phyloP scores from a whole-genome alignment of 1,139 yeast genomes.

The Hyphopichia wangnamkhiaoensis region DNA sequence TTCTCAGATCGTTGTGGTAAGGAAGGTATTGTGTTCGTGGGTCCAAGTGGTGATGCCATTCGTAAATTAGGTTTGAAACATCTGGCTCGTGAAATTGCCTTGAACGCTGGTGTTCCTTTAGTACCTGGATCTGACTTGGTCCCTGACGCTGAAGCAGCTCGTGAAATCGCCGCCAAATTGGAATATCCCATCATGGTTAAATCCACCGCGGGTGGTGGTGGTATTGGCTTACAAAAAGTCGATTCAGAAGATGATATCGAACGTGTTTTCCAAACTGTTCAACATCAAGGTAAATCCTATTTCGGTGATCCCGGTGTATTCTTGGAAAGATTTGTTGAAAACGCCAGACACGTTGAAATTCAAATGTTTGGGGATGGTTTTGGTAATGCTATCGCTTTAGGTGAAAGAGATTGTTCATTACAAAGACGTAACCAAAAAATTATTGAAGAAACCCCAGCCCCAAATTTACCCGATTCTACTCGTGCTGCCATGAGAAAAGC shows the following conservation, averaged over 20 bases:
- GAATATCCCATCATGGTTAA: conserved; percentile 95
- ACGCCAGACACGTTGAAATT: conserved; percentile 94
- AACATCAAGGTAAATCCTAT: conserved; percentile 89
- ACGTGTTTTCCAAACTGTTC: conserved; percentile 83
- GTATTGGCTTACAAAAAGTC: conserved; percentile 93
- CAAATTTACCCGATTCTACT: conserved; percentile 80
- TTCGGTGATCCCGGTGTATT: conserved; percentile 96
- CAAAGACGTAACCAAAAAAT: conserved; percentile 97
- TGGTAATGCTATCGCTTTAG: conserved; percentile 89
- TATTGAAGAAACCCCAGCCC: conserved; percentile 98
- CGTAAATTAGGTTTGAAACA: conserved; percentile 90
- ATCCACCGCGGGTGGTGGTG: conserved; percentile 99
- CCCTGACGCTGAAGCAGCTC: conserved; percentile 69
- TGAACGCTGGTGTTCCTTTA: conserved; percentile 83
- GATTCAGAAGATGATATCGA: conserved; percentile 78
- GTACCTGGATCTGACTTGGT: conserved; percentile 94
- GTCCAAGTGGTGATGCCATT: conserved; percentile 93
- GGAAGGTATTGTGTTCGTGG: conserved; percentile 89
- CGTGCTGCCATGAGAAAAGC: conserved; percentile 76
- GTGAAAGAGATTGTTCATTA: conserved; percentile 96
- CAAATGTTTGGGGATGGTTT: conserved; percentile 96
- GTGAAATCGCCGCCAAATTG: conserved; percentile 69
- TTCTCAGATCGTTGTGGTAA: conserved; percentile 83
- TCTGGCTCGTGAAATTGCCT: conserved; percentile 93
- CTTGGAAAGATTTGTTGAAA: conserved; percentile 88